Evolutionary conservation across 169 alveolate genomes (phyloP).

Genomic region (Fabrea salina): DNA sequence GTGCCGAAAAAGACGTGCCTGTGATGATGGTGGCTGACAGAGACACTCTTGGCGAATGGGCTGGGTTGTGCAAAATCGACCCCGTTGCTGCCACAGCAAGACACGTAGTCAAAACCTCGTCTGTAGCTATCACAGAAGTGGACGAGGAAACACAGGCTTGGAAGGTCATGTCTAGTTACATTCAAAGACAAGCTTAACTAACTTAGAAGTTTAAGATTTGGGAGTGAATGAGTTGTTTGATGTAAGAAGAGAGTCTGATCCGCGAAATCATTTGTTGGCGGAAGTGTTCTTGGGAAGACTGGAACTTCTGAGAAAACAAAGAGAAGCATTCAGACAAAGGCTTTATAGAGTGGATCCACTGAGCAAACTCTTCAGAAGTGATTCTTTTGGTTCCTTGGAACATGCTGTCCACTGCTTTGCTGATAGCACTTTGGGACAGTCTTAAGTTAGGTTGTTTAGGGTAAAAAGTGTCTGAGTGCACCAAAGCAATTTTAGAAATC

Average conservation of each 20-base stretch:
- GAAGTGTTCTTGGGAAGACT: neutral
- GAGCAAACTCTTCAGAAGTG: constrained; percentile 11
- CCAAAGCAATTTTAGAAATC: constrained; percentile 39
- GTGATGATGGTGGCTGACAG: constrained; percentile 4
- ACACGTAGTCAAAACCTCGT: constrained; percentile 14
- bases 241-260: neutral
- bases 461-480: constrained; percentile 35
- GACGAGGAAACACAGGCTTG: constrained; percentile 33
- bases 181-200: too few species aligned
- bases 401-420: neutral
- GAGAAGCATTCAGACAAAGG: neutral
- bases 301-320: neutral
- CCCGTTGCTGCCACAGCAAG: constrained; percentile 26
- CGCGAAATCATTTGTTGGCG: neutral
- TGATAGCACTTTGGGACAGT: constrained; percentile 23
- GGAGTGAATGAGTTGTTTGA: neutral
- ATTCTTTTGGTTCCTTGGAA: constrained; percentile 23
- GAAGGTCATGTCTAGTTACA: neutral
- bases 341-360: neutral
- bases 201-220: too few species aligned
- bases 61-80: constrained; percentile 29
- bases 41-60: constrained; percentile 22
- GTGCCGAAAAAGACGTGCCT: constrained; percentile 25
- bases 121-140: neutral
- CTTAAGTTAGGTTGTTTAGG: constrained; percentile 45